Evolutionary conservation across 208 protist species (phyloP).

Genomic region (Leishmania guyanensis): DNA sequence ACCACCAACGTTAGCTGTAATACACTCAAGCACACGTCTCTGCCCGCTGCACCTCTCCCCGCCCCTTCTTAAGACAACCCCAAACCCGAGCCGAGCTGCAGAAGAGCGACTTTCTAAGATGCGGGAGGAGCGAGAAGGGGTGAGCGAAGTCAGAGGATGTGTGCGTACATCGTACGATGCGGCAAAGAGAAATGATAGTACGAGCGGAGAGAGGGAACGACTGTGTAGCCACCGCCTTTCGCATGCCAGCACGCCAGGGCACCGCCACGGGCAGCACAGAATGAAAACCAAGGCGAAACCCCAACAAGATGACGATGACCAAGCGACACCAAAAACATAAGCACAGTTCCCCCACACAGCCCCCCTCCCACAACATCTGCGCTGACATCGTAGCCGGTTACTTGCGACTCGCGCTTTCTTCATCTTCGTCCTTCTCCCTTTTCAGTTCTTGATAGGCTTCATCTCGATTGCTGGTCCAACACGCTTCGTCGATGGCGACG

Average conservation of each 20-base stretch:
- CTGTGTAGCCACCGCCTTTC: not conserved
- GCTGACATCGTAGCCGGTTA: not conserved
- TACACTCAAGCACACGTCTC: not conserved
- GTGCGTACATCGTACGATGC: not conserved
- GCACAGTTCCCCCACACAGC: not conserved
- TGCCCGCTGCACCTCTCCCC: not conserved
- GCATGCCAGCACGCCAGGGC: not conserved
- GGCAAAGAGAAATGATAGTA: not conserved
- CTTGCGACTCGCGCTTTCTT: not conserved
- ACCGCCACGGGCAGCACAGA: not conserved
- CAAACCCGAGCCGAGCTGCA: too few species aligned
- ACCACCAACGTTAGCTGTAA: not conserved
- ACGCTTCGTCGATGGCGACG: slow-evolving; percentile 58
- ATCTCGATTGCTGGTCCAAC: slow-evolving; percentile 51
- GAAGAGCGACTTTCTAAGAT: not conserved
- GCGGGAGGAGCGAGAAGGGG: not conserved
- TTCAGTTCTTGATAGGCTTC: slow-evolving; percentile 33
- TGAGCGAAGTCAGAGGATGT: not conserved
- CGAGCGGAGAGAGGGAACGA: not conserved
- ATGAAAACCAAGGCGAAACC: not conserved
- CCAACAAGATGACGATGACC: not conserved
- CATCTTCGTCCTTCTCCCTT: not conserved
- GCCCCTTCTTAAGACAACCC: not conserved
- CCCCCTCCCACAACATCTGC: not conserved
- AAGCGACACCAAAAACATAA: not conserved